phyloP scores from a whole-genome alignment of 257 asterid species.

The Linderniella brevidens region DNA sequence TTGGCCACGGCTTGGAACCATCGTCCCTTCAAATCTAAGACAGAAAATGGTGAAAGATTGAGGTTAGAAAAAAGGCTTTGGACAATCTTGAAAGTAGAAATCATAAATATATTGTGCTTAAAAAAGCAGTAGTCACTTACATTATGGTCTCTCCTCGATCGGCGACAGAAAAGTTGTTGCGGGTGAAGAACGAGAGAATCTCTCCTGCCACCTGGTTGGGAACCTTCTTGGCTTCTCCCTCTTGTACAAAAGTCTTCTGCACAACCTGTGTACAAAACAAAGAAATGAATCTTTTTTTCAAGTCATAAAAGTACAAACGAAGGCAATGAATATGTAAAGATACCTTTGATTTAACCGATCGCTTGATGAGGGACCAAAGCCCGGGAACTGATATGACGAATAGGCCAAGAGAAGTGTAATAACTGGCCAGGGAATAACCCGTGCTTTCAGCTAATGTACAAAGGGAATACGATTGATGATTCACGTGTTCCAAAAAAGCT shows the following conservation, averaged over 20 bases:
- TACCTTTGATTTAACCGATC: slow-evolving; percentile 95
- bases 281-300: neutral
- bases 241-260: slow-evolving; percentile 57
- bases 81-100: neutral
- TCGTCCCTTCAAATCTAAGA: slow-evolving; percentile 80
- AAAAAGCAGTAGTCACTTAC: slow-evolving; percentile 25
- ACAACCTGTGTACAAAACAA: slow-evolving; percentile 49
- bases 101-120: slow-evolving; percentile 4
- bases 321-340: neutral
- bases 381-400: slow-evolving; percentile 93
- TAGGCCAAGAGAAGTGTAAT: slow-evolving; percentile 90
- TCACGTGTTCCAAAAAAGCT: slow-evolving; percentile 25
- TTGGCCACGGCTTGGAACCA: slow-evolving; percentile 93
- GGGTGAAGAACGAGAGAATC: slow-evolving; percentile 77
- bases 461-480: slow-evolving; percentile 26
- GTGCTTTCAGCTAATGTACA: slow-evolving; percentile 45
- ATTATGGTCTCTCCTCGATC: slow-evolving; percentile 82
- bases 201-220: slow-evolving; percentile 81
- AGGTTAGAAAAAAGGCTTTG: neutral
- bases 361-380: slow-evolving; percentile 96
- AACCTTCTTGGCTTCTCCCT: slow-evolving; percentile 31
- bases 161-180: slow-evolving; percentile 59
- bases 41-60: neutral
- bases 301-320: neutral
- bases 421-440: slow-evolving; percentile 82